Evolutionary conservation across 2,329 filamentous ascomycete species (phyloP).

Genomic region (Podosphaera fusca): DNA sequence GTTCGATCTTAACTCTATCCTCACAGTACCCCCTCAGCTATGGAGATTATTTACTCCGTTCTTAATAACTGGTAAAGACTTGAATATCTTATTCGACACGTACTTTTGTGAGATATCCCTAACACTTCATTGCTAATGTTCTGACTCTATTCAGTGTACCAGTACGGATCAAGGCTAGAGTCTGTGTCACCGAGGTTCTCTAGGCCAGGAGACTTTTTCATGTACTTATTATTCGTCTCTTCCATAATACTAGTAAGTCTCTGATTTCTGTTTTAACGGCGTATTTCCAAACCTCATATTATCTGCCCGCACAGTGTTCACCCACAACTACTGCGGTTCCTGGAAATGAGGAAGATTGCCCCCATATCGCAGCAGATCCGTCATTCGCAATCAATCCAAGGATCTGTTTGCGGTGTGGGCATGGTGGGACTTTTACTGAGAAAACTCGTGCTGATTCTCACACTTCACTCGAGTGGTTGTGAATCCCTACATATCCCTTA

Average conservation of each 20-base stretch:
- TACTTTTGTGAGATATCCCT: constrained; percentile 32
- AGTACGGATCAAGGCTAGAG: constrained; percentile 41
- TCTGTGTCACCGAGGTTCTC: constrained; percentile 34
- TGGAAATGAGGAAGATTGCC: constrained; percentile 36
- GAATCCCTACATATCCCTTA: constrained; percentile 17
- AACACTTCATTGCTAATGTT: constrained; percentile 1
- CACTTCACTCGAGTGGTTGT: constrained; percentile 17
- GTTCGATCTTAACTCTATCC: constrained; percentile 25
- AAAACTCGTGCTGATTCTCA: constrained; percentile 23
- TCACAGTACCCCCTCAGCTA: constrained; percentile 24
- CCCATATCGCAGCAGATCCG: constrained; percentile 26
- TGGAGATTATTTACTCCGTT: constrained; percentile 19
- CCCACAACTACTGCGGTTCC: constrained; percentile 33
- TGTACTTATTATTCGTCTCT: constrained; percentile 39
- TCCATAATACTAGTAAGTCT: constrained; percentile 38
- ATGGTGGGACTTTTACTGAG: constrained; percentile 31
- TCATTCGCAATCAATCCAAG: constrained; percentile 29
- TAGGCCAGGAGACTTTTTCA: constrained; percentile 40
- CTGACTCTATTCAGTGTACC: constrained; percentile 28
- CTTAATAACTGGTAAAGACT: constrained; percentile 15
- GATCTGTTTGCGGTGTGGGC: constrained; percentile 27
- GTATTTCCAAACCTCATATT: constrained; percentile 28
- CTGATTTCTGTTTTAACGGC: constrained; percentile 7
- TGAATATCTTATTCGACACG: constrained; percentile 38
- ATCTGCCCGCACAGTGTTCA: constrained; percentile 32